Conservation (phyloP, 164 flowering plant genomes). For the Magnolia changhungtana region DNA sequence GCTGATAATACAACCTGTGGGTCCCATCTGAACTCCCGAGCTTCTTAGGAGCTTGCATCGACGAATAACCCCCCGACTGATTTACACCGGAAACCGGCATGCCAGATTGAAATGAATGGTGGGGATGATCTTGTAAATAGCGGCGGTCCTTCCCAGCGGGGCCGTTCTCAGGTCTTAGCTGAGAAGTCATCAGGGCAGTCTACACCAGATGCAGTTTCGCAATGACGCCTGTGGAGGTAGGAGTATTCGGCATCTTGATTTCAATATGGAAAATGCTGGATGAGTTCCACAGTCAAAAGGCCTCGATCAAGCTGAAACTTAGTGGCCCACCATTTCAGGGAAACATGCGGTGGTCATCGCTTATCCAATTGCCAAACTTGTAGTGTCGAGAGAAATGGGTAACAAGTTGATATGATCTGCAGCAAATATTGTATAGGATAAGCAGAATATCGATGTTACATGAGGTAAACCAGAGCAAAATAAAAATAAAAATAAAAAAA, state of each 20-base stretch:
- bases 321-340: not conserved
- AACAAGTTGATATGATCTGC: not conserved
- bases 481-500: not conserved
- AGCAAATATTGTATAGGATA: not conserved
- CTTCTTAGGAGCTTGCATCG: constrained; percentile 38
- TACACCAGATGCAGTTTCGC: not conserved
- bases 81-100: constrained; percentile 4
- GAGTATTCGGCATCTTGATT: not conserved
- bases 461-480: not conserved
- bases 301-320: not conserved
- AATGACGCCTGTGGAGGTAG: not conserved
- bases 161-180: constrained; percentile 4
- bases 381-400: not conserved
- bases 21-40: constrained; percentile 19
- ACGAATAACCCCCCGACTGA: constrained; percentile 5
- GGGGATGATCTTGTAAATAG: constrained; percentile 4
- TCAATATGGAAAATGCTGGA: not conserved
- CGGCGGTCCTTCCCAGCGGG: constrained; percentile 11
- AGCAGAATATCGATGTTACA: not conserved
- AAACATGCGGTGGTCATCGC: not conserved
- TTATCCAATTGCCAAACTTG: not conserved
- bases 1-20: constrained; percentile 18
- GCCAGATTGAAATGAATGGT: constrained; percentile 5
- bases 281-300: not conserved
- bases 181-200: constrained; percentile 2